Evolutionary conservation across 2,329 filamentous ascomycete genomes (phyloP).

Genomic region (Cladorrhinum sp.): DNA sequence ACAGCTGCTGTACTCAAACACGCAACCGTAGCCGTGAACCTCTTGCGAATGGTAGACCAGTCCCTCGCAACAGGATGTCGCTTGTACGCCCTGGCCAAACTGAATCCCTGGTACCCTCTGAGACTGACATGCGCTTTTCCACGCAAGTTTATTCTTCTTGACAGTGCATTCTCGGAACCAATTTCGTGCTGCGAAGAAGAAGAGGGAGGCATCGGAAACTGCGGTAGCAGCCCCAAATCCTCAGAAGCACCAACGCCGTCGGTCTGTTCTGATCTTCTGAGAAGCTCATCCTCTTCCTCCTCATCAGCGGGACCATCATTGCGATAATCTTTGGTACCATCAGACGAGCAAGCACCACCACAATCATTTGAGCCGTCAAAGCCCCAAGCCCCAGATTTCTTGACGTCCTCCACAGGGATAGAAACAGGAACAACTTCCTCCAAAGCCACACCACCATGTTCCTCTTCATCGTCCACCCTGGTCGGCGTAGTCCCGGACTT

Average conservation of each 20-base stretch:
- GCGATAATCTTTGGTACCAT: constrained; percentile 16
- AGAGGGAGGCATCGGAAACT: constrained; percentile 11
- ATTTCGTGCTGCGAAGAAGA: constrained; percentile 3
- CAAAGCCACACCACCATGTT: neutral
- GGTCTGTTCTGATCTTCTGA: neutral
- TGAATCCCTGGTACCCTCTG: constrained; percentile 48
- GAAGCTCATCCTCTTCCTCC: constrained; percentile 1
- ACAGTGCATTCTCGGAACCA: neutral
- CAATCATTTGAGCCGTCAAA: constrained; percentile 2
- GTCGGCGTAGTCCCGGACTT: neutral
- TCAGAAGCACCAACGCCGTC: constrained; percentile 1
- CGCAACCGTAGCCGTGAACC: constrained; percentile 64
- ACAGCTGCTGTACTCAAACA: constrained; percentile 71
- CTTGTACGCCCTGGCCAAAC: constrained; percentile 51
- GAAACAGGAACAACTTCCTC: neutral
- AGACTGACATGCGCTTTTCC: constrained; percentile 55
- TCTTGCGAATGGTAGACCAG: constrained; percentile 65
- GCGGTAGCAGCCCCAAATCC: constrained; percentile 24
- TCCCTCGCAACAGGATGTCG: constrained; percentile 68
- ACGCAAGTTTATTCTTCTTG: constrained; percentile 41
- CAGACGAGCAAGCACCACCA: too few relatives aligned
- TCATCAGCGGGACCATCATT: constrained; percentile 1
- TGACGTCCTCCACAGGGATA: constrained; percentile 1
- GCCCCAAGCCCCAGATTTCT: constrained; percentile 7
- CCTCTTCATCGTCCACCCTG: neutral